Base-by-base conservation (phyloP, 352 stramenopile species). In the Phytophthora litchii region DNA sequence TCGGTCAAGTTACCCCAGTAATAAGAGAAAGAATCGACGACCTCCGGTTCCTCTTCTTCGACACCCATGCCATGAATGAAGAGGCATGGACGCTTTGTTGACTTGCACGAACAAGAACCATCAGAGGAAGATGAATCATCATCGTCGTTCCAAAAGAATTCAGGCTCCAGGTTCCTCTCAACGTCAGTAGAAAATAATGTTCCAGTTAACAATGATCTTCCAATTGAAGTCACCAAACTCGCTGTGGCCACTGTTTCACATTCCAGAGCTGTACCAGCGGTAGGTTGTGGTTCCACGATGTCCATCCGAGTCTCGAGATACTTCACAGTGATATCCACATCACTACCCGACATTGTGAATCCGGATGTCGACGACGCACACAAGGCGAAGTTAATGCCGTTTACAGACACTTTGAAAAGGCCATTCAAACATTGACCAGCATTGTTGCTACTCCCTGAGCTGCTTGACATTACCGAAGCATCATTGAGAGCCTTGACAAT, bases 341-440 rank as follows among this genome's bases (percentile, higher is more conserved):
- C 61, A 29, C 47, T 67, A 32, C 61, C 61, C 37, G 62, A 63
- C n/a, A 65, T 45, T 8, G 36, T 54, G 20, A 72, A 62, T 12
- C 52, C 61, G 13, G 36, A 31, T 13, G 52, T 46, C 1, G 38
- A 41, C 19, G 43, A 59, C 17, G 38, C 48, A 34, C 65, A 76
- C 20, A 76, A 63, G 9, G 35, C n/a, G 20, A 69, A 47, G 19
- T 69, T 54, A 48, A 78, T 27, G 23, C 23, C 23, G 23, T 27
- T 27, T 5, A 60, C 52, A 78, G 32, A 16, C 55, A 48, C 21
- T 27, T 27, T 27, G 23, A 27, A 27, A 27, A 27, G 23, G 3
- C 70, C 65, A n/a, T 31, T 51, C 16, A 45, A 40, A 36, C 70
- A 78, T 0, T 49, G 58, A 32, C 70, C 51, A 13, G 44, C 56